These are phyloP conservation scores for Epithele typhae DNA, from an alignment of 768 basidiomycete genomes.

Conservation along the genomic window DNA sequence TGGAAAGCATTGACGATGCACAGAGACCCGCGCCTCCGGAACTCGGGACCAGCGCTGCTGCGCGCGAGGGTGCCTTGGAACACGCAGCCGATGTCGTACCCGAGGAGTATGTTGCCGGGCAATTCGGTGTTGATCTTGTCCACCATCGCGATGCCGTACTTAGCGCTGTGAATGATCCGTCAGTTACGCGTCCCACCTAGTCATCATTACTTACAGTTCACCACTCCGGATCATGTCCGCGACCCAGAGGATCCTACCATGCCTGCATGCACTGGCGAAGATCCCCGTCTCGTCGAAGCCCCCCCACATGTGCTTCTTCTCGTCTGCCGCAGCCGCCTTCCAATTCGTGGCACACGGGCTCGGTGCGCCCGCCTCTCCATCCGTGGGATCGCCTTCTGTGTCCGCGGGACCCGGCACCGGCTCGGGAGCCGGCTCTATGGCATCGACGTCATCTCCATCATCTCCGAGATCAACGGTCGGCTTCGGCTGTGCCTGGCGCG, in stretches of 20 bases:
- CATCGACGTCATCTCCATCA: too few species aligned
- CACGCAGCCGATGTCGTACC: slow-evolving; percentile 20
- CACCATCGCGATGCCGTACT: slow-evolving; percentile 7
- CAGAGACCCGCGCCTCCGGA: background rate
- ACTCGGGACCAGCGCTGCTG: slow-evolving; percentile 8
- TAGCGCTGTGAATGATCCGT: slow-evolving; percentile 1
- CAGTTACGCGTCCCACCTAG: too few species aligned
- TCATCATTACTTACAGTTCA: slow-evolving; percentile 14
- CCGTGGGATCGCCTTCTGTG: slow-evolving; percentile 9
- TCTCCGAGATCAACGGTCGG: too few species aligned
- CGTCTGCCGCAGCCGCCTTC: slow-evolving; percentile 26
- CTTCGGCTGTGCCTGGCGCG: background rate
- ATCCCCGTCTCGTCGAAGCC: slow-evolving; percentile 35
- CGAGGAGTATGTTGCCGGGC: background rate
- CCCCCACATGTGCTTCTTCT: slow-evolving; percentile 30
- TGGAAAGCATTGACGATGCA: slow-evolving; percentile 28
- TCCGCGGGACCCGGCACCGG: background rate
- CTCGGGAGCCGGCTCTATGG: too few species aligned
- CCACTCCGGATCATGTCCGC: slow-evolving; percentile 17
- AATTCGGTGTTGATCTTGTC: background rate
- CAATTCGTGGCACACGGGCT: slow-evolving; percentile 17
- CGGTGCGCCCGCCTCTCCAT: slow-evolving; percentile 5
- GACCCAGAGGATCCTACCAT: slow-evolving; percentile 19
- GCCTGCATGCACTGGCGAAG: slow-evolving; percentile 25
- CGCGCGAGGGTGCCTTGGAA: slow-evolving; percentile 7